Evolutionary conservation across 1,284 basidiomycete genomes (phyloP).

Genomic region (Ustilago hordei): DNA sequence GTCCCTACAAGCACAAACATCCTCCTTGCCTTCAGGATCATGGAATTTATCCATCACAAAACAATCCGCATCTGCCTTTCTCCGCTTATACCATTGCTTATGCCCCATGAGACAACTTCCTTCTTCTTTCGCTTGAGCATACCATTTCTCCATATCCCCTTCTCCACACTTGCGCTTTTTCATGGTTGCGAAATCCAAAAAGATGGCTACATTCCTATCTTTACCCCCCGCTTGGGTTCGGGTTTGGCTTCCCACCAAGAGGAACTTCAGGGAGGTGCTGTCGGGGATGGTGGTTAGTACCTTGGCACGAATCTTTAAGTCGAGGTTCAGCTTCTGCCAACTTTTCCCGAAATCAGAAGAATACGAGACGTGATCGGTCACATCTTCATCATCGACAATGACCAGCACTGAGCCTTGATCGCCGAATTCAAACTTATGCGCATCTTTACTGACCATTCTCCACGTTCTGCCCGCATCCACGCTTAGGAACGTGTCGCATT

Average conservation of each 20-base stretch:
- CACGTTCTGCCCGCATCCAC: slow-evolving; percentile 89
- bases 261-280: slow-evolving; percentile 91
- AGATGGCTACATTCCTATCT: slow-evolving; percentile 78
- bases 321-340: slow-evolving; percentile 82
- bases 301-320: slow-evolving; percentile 79
- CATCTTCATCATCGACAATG: slow-evolving; percentile 85
- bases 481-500: slow-evolving; percentile 92
- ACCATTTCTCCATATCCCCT: slow-evolving; percentile 88
- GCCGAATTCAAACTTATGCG: slow-evolving; percentile 96
- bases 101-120: slow-evolving; percentile 91
- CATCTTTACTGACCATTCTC: slow-evolving; percentile 80
- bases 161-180: slow-evolving; percentile 79
- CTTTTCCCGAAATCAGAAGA: slow-evolving; percentile 85
- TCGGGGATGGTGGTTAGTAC: slow-evolving; percentile 87
- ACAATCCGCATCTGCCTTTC: slow-evolving; percentile 86
- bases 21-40: slow-evolving; percentile 75
- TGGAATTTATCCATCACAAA: slow-evolving; percentile 85
- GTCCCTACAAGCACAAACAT: slow-evolving; percentile 84
- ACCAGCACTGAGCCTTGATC: slow-evolving; percentile 87
- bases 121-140: slow-evolving; percentile 77
- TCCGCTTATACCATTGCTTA: slow-evolving; percentile 93
- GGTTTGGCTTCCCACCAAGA: slow-evolving; percentile 83
- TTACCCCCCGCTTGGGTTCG: slow-evolving; percentile 75
- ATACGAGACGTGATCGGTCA: slow-evolving; percentile 80
- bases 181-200: slow-evolving; percentile 84